Evolutionary conservation across 805 yeast genomes (phyloP), one percentile per base, ranked within the genome.

Genomic region (Saturnispora dispora): DNA sequence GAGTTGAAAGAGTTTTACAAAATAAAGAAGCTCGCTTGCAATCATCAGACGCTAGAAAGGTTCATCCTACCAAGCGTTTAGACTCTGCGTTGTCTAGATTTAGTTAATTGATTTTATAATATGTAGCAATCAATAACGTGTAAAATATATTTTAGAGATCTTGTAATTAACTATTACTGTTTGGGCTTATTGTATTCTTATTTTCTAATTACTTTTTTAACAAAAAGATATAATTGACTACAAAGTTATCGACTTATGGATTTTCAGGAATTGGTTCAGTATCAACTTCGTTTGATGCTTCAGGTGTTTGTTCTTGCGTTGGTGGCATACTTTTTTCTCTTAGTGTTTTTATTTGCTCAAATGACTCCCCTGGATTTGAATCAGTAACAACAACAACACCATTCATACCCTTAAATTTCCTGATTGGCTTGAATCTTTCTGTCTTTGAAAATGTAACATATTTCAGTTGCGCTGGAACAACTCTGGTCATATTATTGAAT

Each of bases 401-500:
- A 43, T 81, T 71, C 70, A 67, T 53, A 63, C 87, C 78, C 71
- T 72, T 82, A 64, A 80, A 81, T 64, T 82, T 84, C 66, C 95
- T 83, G 8, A 89, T 83, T 5, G 98, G 97, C 33, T 74, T 77
- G 67, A 84, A 91, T 62, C 96, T 77, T 46, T 78, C 83, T 51
- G 81, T 85, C 62, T 84, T 83, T 37, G 74, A 68, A 64, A 91
- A 89, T 4, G 95, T 76, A 48, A 93, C 79, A 69, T 82, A 88
- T 67, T 83, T 84, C 53, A 90, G 74, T 70, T 93, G 98, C 44
- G 83, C 78, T 15, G 98, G 98, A 51, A 93, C 72, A 2, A 93
- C 96, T 62, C 99, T 81, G 11, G 93, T 77, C 77, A 91, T 72
- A 64, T 93, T 93, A 36, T 75, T 75, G 52, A 93, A 72, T 63